Evolutionary conservation across 352 stramenopile species (phyloP).

Genomic region (Elongisporangium prolatum): DNA sequence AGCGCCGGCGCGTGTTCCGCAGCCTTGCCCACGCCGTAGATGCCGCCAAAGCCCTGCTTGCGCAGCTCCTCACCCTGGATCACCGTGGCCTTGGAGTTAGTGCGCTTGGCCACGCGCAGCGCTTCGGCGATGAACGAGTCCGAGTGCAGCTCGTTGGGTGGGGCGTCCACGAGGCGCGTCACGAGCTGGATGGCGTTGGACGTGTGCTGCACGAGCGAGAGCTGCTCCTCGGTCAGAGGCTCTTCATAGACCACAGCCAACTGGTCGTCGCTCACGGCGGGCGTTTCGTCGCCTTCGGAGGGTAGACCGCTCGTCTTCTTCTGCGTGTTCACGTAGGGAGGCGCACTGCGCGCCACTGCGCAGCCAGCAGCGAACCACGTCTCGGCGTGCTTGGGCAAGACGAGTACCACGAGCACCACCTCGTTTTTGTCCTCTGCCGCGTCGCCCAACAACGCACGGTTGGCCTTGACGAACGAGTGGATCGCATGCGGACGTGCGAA

Average conservation of each 20-base stretch:
- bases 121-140: conserved; percentile 86
- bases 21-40: conserved; percentile 92
- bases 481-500: conserved; percentile 73
- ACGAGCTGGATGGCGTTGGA: conserved; percentile 84
- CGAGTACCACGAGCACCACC: conserved; percentile 48
- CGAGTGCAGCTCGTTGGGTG: conserved; percentile 89
- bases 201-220: conserved; percentile 47
- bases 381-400: conserved; percentile 38
- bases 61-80: conserved; percentile 90
- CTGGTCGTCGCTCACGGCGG: conserved; percentile 27
- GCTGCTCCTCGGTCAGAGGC: conserved; percentile 19
- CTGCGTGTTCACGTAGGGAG: conserved; percentile 53
- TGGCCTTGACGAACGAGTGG: conserved; percentile 49
- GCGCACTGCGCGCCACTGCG: conserved; percentile 43
- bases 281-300: conserved; percentile 11
- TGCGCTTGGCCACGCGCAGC: conserved; percentile 47
- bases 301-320: conserved; percentile 28
- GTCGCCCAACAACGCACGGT: conserved; percentile 25
- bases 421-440: conserved; percentile 17
- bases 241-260: conserved; percentile 52
- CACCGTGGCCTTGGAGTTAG: conserved; percentile 58
- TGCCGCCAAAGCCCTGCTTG: conserved; percentile 87
- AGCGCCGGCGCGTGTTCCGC: conserved; percentile 86
- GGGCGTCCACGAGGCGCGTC: conserved; percentile 85
- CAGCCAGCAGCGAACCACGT: conserved; percentile 55